Evolutionary conservation across 306 rosid species (phyloP).

Genomic region (Urtica urens): DNA sequence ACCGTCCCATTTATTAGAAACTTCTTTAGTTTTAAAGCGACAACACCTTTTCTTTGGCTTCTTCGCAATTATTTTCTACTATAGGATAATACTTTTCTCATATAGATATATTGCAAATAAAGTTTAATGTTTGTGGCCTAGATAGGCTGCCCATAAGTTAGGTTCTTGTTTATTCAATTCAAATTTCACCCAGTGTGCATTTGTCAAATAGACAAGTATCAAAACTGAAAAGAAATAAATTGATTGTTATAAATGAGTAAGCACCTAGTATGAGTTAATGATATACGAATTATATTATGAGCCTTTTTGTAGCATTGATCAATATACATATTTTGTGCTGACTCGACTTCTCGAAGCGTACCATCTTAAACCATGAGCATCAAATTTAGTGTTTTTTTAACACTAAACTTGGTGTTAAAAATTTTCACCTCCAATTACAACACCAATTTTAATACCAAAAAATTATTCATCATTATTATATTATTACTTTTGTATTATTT

Average conservation of each 20-base stretch:
- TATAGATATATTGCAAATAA: not conserved
- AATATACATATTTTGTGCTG: too few species aligned
- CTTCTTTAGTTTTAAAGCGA: not conserved
- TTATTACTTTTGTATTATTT: too few species aligned
- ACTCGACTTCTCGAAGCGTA: too few species aligned
- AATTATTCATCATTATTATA: too few species aligned
- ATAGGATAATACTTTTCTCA: slow-evolving; percentile 2
- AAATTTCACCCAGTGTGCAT: not conserved
- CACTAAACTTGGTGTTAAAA: too few species aligned
- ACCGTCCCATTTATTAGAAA: not conserved
- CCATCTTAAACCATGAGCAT: too few species aligned
- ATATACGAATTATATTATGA: not conserved
- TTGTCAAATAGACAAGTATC: not conserved
- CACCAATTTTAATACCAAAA: too few species aligned
- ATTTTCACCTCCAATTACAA: too few species aligned
- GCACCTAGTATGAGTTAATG: slow-evolving; percentile 7
- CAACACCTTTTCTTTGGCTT: too few species aligned
- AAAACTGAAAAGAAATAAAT: not conserved
- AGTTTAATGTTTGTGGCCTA: not conserved
- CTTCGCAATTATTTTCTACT: not conserved
- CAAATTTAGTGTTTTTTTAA: too few species aligned
- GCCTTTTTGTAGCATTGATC: too few species aligned
- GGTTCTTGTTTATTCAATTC: not conserved
- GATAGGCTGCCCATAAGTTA: too few species aligned
- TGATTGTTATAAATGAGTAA: not conserved